phyloP scores from a whole-genome alignment of 108 stramenopile genomes.

The Pseudonitzschia multiseries region DNA sequence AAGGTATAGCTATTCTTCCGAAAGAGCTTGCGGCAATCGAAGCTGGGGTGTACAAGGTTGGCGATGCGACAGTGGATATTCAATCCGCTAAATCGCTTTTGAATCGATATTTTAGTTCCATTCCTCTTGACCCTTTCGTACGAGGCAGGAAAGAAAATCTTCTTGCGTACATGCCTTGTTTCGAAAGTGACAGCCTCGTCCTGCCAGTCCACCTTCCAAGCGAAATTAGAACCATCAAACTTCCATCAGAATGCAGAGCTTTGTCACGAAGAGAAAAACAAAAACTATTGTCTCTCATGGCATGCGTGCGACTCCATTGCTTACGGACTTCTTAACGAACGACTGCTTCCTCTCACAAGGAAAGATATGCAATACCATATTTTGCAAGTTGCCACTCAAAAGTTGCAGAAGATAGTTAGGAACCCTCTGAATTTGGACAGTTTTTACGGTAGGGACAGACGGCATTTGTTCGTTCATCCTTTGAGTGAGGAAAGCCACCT shows the following conservation, averaged over 20 bases:
- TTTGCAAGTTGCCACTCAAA: not conserved
- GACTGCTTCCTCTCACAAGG: constrained; percentile 51
- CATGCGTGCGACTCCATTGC: constrained; percentile 61
- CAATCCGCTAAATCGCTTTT: constrained; percentile 55
- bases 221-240: constrained; percentile 31
- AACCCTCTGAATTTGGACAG: not conserved
- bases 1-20: not conserved
- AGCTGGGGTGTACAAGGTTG: constrained; percentile 32
- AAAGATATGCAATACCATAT: constrained; percentile 28
- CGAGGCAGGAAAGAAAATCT: constrained; percentile 40
- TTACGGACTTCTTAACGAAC: constrained; percentile 47
- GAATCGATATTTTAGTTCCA: constrained; percentile 51
- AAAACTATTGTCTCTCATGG: constrained; percentile 50
- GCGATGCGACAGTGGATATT: constrained; percentile 44
- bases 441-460: not conserved
- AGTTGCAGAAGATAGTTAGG: not conserved
- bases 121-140: constrained; percentile 49
- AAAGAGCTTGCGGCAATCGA: constrained; percentile 44
- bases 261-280: constrained; percentile 36
- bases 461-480: constrained; percentile 32
- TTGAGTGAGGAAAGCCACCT: constrained; percentile 16
- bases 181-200: constrained; percentile 32
- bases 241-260: constrained; percentile 34
- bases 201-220: constrained; percentile 52
- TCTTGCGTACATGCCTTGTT: constrained; percentile 50